These are phyloP conservation scores for Sugiyamaella paludigena DNA, from an alignment of 1,139 yeast genomes.

Conservation along the genomic window DNA sequence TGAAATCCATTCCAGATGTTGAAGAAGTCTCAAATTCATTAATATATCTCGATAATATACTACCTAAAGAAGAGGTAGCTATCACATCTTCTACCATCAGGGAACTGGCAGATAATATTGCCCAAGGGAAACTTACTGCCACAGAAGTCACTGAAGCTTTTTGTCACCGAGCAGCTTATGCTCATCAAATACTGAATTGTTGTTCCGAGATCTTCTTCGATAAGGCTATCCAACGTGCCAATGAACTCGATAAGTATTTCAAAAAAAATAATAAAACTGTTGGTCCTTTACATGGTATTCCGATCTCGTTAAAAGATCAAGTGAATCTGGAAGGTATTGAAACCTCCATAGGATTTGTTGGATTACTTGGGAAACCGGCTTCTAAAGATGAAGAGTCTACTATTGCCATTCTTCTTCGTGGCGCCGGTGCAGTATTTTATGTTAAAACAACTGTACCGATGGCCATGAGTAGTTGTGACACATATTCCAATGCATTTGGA, in stretches of 20 bases:
- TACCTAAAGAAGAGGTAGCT: constrained; percentile 13
- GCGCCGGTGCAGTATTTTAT: constrained; percentile 54
- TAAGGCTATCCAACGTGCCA: constrained; percentile 43
- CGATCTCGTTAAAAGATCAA: constrained; percentile 52
- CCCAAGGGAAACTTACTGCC: constrained; percentile 44
- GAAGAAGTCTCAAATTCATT: neutral
- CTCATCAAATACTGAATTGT: constrained; percentile 34
- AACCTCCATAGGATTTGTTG: constrained; percentile 44
- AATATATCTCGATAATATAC: constrained; percentile 11
- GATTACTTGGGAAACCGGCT: constrained; percentile 32
- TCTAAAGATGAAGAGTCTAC: constrained; percentile 28
- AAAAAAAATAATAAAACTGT: constrained; percentile 25
- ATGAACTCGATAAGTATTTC: constrained; percentile 44
- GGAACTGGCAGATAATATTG: constrained; percentile 41
- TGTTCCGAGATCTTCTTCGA: constrained; percentile 33
- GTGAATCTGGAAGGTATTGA: constrained; percentile 46
- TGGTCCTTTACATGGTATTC: constrained; percentile 49
- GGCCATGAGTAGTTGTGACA: constrained; percentile 54
- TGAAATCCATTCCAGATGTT: constrained; percentile 8
- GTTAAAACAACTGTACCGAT: constrained; percentile 60
- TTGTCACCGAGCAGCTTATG: constrained; percentile 56
- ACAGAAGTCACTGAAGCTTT: constrained; percentile 49
- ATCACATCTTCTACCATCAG: constrained; percentile 22
- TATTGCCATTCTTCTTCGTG: constrained; percentile 44
- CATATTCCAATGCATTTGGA: constrained; percentile 48